Percentiles rank a stretch among this genome's conserved stretches.
Conservation (phyloP, 768 basidiomycete genomes). For the Boletus pseudopeckii region DNA sequence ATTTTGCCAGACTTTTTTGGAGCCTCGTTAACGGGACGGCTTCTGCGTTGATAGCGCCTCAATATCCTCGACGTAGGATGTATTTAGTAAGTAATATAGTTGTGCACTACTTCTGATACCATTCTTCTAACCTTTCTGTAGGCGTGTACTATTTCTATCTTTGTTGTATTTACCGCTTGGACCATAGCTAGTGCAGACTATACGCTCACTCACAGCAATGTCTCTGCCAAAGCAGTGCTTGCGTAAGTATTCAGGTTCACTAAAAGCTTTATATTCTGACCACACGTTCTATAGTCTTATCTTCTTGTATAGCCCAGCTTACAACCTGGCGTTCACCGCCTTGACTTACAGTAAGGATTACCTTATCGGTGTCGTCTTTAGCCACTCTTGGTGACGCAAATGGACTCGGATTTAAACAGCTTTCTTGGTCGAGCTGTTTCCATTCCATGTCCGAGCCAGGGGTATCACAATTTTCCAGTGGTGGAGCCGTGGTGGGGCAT, state of each 20-base stretch:
- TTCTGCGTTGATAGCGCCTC: slow-evolving; percentile 3
- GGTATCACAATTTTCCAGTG: slow-evolving; percentile 61
- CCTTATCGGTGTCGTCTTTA: no score
- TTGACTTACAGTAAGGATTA: slow-evolving; percentile 9
- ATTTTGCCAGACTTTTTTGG: slow-evolving; percentile 12
- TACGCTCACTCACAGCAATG: slow-evolving; percentile 6
- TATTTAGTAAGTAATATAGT: slow-evolving; percentile 11
- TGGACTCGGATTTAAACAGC: slow-evolving; percentile 34
- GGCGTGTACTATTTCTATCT: slow-evolving; percentile 15
- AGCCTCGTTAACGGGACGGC: not conserved
- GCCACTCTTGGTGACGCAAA: not conserved
- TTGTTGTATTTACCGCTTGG: slow-evolving; percentile 15
- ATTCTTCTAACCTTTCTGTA: not conserved
- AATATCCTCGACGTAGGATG: slow-evolving; percentile 16
- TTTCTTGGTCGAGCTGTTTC: slow-evolving; percentile 64
- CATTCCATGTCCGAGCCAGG: slow-evolving; percentile 57
- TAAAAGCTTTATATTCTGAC: not conserved
- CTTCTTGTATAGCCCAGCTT: slow-evolving; percentile 16
- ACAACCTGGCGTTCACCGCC: slow-evolving; percentile 9
- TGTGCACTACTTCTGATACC: not conserved
- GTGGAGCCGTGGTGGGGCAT: slow-evolving; percentile 41
- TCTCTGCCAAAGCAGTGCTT: slow-evolving; percentile 5
- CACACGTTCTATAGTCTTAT: slow-evolving; percentile 6
- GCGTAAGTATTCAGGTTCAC: not conserved
- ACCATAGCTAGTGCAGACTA: slow-evolving; percentile 18